Conservation (phyloP, 192 early-diverging fungal genomes). For the Obelidium mucronatum region DNA sequence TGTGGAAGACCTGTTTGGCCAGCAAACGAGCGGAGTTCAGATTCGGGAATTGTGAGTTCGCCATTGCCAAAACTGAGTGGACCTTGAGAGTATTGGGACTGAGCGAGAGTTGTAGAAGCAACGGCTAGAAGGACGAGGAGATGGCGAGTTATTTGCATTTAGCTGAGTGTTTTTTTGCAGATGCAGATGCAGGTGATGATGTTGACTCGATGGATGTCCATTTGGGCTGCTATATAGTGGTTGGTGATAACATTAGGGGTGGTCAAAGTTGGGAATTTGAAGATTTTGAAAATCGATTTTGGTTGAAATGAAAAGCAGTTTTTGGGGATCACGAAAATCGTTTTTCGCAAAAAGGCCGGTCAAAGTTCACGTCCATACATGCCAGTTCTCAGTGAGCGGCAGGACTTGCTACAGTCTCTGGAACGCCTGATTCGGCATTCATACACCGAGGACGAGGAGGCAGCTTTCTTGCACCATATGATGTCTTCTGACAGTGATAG, state of each 20-base stretch:
- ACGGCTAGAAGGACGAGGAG: too few species aligned
- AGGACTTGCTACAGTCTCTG: neutral
- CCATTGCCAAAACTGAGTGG: too few species aligned
- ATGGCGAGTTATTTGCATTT: too few species aligned
- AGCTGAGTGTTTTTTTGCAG: too few species aligned
- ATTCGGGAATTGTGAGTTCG: too few species aligned
- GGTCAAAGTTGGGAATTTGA: neutral
- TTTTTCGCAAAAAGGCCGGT: neutral
- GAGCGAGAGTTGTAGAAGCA: too few species aligned
- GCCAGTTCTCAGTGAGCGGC: neutral
- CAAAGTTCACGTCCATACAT: neutral
- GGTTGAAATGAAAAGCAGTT: neutral
- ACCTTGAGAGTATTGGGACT: too few species aligned
- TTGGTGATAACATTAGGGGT: neutral
- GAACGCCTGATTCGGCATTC: neutral
- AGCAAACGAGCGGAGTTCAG: too few species aligned
- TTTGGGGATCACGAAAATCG: neutral
- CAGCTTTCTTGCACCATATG: neutral
- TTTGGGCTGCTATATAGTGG: too few species aligned
- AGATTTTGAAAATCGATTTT: constrained; percentile 2
- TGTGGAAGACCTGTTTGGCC: too few species aligned
- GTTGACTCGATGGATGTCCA: too few species aligned
- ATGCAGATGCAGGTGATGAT: too few species aligned
- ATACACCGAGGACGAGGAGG: neutral
- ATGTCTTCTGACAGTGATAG: neutral